Percentiles rank a stretch among this genome's conserved stretches.
phyloP scores from a whole-genome alignment of 2,329 filamentous ascomycete genomes.

The Pseudocercospora vitis region DNA sequence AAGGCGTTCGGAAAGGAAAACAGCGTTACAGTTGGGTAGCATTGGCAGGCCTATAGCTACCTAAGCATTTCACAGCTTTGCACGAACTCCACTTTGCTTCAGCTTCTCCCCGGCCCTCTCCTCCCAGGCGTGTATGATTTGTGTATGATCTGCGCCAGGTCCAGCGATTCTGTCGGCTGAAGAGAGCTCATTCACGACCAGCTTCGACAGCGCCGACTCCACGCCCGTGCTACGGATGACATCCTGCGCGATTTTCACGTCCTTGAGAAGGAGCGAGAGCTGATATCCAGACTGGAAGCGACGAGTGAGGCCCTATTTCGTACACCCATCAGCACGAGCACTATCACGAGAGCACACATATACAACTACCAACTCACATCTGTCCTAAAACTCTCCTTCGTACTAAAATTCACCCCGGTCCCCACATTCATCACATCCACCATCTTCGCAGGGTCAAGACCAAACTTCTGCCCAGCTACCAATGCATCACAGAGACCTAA shows the following conservation, averaged over 20 bases:
- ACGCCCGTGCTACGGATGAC: conserved; percentile 36
- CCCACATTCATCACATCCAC: conserved; percentile 44
- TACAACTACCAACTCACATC: conserved; percentile 20
- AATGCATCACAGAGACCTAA: conserved; percentile 34
- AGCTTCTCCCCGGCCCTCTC: conserved; percentile 34
- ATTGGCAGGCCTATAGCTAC: background rate
- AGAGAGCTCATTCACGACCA: conserved; percentile 33
- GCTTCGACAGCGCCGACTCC: conserved; percentile 27
- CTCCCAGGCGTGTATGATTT: conserved; percentile 37
- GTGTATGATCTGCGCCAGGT: conserved; percentile 34
- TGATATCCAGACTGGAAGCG: conserved; percentile 36
- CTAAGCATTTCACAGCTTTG: conserved; percentile 1
- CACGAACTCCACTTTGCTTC: conserved; percentile 26
- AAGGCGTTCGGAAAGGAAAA: background rate
- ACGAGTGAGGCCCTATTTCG: conserved; percentile 23
- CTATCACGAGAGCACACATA: background rate
- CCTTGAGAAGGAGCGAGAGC: conserved; percentile 36
- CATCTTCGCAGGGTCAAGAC: conserved; percentile 38
- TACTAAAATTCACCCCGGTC: conserved; percentile 41
- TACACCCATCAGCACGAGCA: background rate
- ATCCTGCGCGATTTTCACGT: conserved; percentile 37
- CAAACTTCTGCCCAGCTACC: conserved; percentile 37
- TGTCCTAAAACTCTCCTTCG: conserved; percentile 28
- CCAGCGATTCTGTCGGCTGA: conserved; percentile 32
- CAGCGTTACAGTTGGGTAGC: background rate